These are phyloP conservation scores for Mycosphaerella sp. DNA, from an alignment of 2,329 filamentous ascomycete genomes.

Conservation along the genomic window DNA sequence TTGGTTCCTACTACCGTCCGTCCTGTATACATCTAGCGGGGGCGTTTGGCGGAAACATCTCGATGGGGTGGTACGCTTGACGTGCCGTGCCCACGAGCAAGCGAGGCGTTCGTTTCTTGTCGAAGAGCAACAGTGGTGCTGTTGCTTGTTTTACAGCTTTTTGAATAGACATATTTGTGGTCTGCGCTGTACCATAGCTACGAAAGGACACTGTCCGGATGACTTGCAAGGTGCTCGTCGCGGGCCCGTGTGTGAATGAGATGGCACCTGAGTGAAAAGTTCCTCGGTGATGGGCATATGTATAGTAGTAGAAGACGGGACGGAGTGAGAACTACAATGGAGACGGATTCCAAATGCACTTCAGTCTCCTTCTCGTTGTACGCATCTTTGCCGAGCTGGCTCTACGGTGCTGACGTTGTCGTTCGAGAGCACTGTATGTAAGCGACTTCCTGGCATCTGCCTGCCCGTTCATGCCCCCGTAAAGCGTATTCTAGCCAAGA, in stretches of 20 bases:
- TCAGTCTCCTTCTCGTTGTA: not conserved
- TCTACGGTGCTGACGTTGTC: too few relatives aligned
- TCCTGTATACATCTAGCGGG: slow-evolving; percentile 1
- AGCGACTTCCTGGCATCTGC: too few relatives aligned
- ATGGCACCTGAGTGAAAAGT: not conserved
- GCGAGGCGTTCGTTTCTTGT: slow-evolving; percentile 10
- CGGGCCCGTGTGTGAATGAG: not conserved
- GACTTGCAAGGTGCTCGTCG: not conserved
- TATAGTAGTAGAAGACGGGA: not conserved
- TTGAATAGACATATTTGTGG: not conserved
- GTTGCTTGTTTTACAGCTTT: not conserved
- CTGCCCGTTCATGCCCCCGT: too few relatives aligned
- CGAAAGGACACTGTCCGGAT: not conserved
- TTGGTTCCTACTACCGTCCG: slow-evolving; percentile 6
- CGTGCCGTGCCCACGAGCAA: slow-evolving; percentile 1
- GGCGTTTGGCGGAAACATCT: slow-evolving; percentile 2
- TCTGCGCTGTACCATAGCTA: not conserved
- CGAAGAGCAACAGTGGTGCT: not conserved
- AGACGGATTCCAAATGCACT: not conserved
- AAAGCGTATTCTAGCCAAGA: too few relatives aligned
- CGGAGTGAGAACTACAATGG: not conserved
- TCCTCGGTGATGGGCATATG: not conserved
- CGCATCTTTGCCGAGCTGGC: too few relatives aligned
- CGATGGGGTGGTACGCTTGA: not conserved
- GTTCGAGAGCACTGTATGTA: too few relatives aligned